A percentile compares a stretch with the other conserved stretches of the same genome.
These are phyloP conservation scores for Podaxis sp. DNA, from an alignment of 768 basidiomycete genomes.

Conservation along the genomic window DNA sequence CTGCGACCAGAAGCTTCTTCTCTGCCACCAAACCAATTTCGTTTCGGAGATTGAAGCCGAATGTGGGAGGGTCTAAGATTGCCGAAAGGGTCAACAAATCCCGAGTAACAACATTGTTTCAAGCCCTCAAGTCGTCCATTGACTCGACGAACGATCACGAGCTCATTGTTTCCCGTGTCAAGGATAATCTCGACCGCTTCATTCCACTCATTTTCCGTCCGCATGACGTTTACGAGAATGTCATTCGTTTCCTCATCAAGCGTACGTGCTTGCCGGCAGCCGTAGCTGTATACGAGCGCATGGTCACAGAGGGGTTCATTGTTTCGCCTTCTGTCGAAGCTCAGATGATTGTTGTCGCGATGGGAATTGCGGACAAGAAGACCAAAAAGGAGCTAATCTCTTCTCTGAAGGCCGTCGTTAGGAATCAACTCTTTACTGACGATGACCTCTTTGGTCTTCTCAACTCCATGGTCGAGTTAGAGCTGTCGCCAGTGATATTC, in stretches of 20 bases:
- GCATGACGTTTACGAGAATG: background rate
- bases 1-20: background rate
- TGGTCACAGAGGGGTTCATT: conserved; percentile 1
- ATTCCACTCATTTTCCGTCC: background rate
- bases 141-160: background rate
- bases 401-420: background rate
- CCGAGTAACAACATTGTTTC: background rate
- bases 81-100: background rate
- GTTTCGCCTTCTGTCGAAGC: conserved; percentile 11
- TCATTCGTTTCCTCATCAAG: background rate
- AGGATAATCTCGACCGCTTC: background rate
- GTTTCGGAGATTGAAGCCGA: background rate
- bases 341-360: conserved; percentile 2
- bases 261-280: conserved; percentile 1
- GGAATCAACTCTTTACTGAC: background rate
- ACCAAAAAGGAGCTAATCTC: background rate
- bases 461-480: background rate
- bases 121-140: background rate
- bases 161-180: conserved; percentile 3
- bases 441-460: conserved; percentile 5
- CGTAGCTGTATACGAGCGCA: background rate
- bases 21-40: background rate
- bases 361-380: background rate
- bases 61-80: background rate
- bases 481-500: background rate